A percentile compares a stretch with the other conserved stretches of the same genome.
Conservation (phyloP, 768 basidiomycete genomes). For the Trichaptum fuscoviolaceum region DNA sequence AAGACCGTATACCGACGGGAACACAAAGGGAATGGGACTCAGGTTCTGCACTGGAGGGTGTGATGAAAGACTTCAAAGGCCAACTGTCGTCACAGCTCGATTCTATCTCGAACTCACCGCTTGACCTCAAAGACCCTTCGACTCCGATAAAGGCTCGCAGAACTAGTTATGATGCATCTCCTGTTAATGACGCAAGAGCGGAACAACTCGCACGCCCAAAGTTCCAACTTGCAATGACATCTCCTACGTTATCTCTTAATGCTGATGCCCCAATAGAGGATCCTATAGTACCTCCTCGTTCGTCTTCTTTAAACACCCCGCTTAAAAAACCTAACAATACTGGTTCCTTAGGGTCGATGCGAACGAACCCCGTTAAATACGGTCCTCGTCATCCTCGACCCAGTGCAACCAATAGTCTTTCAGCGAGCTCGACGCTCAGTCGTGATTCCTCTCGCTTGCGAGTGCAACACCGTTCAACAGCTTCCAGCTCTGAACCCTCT, state of each 20-base stretch:
- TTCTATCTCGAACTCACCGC: conserved; percentile 40
- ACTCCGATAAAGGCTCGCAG: conserved; percentile 29
- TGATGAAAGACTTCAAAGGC: conserved; percentile 70
- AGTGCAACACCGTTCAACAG: conserved; percentile 64
- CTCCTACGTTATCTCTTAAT: conserved; percentile 41
- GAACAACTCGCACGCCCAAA: conserved; percentile 1
- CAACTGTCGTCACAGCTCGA: conserved; percentile 60
- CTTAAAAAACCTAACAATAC: conserved; percentile 26
- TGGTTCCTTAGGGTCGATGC: conserved; percentile 27
- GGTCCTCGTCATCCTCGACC: conserved; percentile 40
- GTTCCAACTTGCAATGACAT: conserved; percentile 16
- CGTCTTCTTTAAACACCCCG: conserved; percentile 27
- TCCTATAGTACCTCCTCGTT: conserved; percentile 25
- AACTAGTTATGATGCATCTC: background rate
- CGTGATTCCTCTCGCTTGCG: conserved; percentile 43
- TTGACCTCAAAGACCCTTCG: conserved; percentile 66
- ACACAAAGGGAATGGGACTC: conserved; percentile 23
- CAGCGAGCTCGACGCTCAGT: conserved; percentile 25
- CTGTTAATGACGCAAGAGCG: background rate
- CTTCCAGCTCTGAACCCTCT: conserved; percentile 82
- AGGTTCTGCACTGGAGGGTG: conserved; percentile 50
- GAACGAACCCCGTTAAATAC: conserved; percentile 30
- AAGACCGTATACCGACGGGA: conserved; percentile 30
- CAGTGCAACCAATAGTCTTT: conserved; percentile 25
- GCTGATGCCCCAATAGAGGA: conserved; percentile 30